A percentile compares a stretch with the other conserved stretches of the same genome.
These are phyloP conservation scores for Trametes cubensis DNA, from an alignment of 768 basidiomycete genomes.

Conservation along the genomic window DNA sequence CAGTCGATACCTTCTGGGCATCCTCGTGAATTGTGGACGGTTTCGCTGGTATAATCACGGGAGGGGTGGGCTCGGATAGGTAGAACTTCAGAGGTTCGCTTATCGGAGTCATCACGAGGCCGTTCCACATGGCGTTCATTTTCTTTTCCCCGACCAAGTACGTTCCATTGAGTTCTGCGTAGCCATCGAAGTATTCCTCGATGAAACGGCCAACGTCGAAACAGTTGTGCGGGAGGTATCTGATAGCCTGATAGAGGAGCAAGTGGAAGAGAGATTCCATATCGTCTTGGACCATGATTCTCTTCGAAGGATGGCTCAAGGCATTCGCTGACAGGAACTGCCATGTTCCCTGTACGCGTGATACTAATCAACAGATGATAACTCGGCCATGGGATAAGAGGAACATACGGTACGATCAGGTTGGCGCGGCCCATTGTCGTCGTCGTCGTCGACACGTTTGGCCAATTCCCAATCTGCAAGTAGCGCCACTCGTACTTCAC, in stretches of 20 bases:
- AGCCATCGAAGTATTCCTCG: constrained; percentile 13
- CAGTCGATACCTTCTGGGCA: too few relatives aligned
- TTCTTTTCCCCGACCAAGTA: background rate
- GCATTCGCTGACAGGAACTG: constrained; percentile 8
- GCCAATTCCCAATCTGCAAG: constrained; percentile 19
- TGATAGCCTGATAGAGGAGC: constrained; percentile 14
- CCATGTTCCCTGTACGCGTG: constrained; percentile 6
- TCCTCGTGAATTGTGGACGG: too few relatives aligned
- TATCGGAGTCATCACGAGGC: background rate
- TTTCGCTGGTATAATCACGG: background rate
- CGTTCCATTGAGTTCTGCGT: background rate
- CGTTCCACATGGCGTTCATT: background rate
- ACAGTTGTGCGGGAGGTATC: constrained; percentile 20
- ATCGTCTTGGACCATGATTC: constrained; percentile 4
- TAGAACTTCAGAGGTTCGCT: background rate
- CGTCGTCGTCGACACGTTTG: background rate
- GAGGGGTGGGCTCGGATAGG: background rate
- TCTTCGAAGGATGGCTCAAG: background rate
- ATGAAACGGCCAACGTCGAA: constrained; percentile 16
- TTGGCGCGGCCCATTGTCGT: background rate
- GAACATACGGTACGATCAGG: background rate
- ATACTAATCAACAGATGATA: background rate
- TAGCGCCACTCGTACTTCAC: background rate
- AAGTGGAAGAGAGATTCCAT: constrained; percentile 18
- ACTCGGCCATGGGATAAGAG: background rate